Base-by-base conservation (phyloP, 768 basidiomycete species). In the Panellus pusillus region DNA sequence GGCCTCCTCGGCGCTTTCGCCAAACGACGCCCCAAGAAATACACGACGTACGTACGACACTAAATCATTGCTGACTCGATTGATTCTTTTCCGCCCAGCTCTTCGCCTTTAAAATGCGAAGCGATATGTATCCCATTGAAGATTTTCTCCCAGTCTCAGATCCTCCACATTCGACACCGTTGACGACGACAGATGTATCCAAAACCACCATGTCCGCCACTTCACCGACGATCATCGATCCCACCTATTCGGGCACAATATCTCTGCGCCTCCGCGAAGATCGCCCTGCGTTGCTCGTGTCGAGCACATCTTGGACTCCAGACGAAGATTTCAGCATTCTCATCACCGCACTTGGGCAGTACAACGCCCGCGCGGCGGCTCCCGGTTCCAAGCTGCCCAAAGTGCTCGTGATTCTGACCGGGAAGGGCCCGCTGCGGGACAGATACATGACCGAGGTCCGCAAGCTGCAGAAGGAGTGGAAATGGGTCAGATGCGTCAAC, bases 251-350 rank as follows among this genome's bases (percentile, higher is more conserved):
- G 15, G 63, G 72, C 55, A 55, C 76, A 17, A 60, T 67, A 39
- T 54, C 67, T 44, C 83, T 88, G 5, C 64, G 64, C n/a, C 69
- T 83, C 20, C 80, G 91, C 31, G 62, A 72, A 2, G 90, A 93
- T 58, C 77, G 95, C 52, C 92, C 93, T 4, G 94, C 93, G 1
- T 72, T 98, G 2, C 60, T 98, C 15, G 85, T 99, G 24, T 93
- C 91, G 19, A 91, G 92, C 60, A 99, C 97, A 1, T 93, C 91
- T 14, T 98, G 96, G 96, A 98, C 97, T 1, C 83, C 92, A 6
- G 97, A 99, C 63, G 97, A 99, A 68, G 94, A 98, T 67, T 98
- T 99, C 60, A 72, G 79, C 9, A 80, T 97, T 47, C 81, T 99
- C 15, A 69, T 98, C 18, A 77, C 82, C 17, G 93, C 93, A 2